Percentiles rank a stretch among this genome's conserved stretches.
Evolutionary conservation across 257 asterid species (phyloP).

Genomic region (Jacaranda mimosifolia): DNA sequence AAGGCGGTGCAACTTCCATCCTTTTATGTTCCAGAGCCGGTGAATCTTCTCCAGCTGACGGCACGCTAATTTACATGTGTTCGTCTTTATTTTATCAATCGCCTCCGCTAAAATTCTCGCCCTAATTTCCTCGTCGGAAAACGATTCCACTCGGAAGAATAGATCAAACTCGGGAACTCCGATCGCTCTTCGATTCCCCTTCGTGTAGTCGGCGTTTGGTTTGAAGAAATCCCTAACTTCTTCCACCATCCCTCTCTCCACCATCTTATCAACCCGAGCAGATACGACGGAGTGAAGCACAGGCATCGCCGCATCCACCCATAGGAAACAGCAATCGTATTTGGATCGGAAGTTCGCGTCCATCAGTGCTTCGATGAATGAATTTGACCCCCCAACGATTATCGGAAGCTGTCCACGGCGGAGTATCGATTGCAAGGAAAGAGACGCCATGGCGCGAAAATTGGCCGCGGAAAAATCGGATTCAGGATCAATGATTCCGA

Average conservation of each 20-base stretch:
- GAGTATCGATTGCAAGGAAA: constrained; percentile 17
- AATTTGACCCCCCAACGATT: constrained; percentile 41
- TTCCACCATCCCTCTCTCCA: constrained; percentile 54
- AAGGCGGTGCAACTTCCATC: constrained; percentile 81
- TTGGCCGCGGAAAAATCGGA: constrained; percentile 33
- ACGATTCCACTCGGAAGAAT: constrained; percentile 55
- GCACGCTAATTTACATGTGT: constrained; percentile 65
- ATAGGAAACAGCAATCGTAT: constrained; percentile 58
- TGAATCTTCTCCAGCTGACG: constrained; percentile 70
- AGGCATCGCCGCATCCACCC: constrained; percentile 62
- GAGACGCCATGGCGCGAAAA: constrained; percentile 32
- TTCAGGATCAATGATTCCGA: constrained; percentile 29
- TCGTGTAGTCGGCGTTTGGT: constrained; percentile 50
- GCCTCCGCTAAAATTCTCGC: constrained; percentile 60
- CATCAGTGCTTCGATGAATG: constrained; percentile 29
- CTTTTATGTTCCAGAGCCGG: constrained; percentile 55
- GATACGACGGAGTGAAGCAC: constrained; percentile 52
- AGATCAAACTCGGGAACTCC: constrained; percentile 86
- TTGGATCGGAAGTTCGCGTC: constrained; percentile 35
- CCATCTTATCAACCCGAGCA: constrained; percentile 63
- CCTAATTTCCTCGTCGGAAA: constrained; percentile 46
- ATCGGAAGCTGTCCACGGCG: constrained; percentile 29
- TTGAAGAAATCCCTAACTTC: constrained; percentile 50
- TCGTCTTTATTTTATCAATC: constrained; percentile 58
- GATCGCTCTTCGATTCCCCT: constrained; percentile 79